Evolutionary conservation across 768 basidiomycete genomes (phyloP).

Genomic region (Termitomyces sp.): DNA sequence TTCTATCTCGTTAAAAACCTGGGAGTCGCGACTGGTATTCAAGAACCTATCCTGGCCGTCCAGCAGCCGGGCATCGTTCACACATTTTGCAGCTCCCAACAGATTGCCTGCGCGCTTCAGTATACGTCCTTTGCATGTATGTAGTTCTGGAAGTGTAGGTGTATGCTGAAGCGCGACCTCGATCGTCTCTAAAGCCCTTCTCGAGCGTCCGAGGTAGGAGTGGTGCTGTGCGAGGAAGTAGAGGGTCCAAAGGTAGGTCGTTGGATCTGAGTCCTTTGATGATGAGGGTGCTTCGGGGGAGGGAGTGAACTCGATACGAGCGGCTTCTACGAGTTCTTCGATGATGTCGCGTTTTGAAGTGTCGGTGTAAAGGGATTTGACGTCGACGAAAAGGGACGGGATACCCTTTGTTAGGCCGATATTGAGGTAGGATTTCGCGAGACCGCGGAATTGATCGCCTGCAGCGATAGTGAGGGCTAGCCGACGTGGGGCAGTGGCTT

Average conservation of each 20-base stretch:
- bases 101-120: constrained; percentile 85
- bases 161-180: constrained; percentile 74
- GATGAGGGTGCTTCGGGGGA: constrained; percentile 15
- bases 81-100: constrained; percentile 62
- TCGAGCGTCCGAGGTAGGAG: constrained; percentile 52
- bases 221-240: constrained; percentile 94
- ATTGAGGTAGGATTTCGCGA: constrained; percentile 63
- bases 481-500: constrained; percentile 66
- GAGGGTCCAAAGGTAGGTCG: constrained; percentile 88
- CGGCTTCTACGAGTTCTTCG: constrained; percentile 60
- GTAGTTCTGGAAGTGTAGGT: constrained; percentile 88
- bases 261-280: constrained; percentile 46
- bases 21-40: constrained; percentile 56
- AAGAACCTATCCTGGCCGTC: constrained; percentile 95
- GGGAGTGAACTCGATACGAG: constrained; percentile 30
- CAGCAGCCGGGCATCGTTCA: constrained; percentile 78
- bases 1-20: constrained; percentile 84
- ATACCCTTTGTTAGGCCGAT: constrained; percentile 77
- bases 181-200: constrained; percentile 57
- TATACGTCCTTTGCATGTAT: constrained; percentile 75
- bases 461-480: constrained; percentile 65
- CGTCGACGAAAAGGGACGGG: constrained; percentile 88
- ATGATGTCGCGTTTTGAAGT: constrained; percentile 60
- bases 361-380: constrained; percentile 79
- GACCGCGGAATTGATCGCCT: constrained; percentile 62